These are phyloP conservation scores for Mycena vulgaris DNA, from an alignment of 768 basidiomycete genomes.

Conservation along the genomic window DNA sequence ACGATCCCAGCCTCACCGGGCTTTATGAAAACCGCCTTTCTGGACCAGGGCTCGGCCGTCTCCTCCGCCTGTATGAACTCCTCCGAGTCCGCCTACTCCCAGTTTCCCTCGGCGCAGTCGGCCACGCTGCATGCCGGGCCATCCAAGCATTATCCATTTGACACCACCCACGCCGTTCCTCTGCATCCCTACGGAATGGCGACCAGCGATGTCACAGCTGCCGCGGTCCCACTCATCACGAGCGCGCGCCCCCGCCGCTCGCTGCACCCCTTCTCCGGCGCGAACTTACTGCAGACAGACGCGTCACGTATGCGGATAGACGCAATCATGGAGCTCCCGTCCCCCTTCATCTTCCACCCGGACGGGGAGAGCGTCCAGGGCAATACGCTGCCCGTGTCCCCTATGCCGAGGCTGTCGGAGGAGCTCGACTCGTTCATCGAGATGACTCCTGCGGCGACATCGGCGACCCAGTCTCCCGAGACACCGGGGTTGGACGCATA, in stretches of 20 bases:
- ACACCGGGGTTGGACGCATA: too few relatives aligned
- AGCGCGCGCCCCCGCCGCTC: constrained; percentile 1
- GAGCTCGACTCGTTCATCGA: constrained; percentile 18
- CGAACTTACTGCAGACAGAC: constrained; percentile 8
- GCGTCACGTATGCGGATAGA: constrained; percentile 4
- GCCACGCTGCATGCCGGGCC: background rate
- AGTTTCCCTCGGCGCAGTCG: background rate
- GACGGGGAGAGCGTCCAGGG: background rate
- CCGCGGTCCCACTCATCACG: background rate
- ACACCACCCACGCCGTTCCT: too few relatives aligned
- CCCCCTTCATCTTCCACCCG: constrained; percentile 14
- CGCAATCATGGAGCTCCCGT: constrained; percentile 19
- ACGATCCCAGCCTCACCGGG: background rate
- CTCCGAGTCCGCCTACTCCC: background rate
- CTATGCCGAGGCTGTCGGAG: constrained; percentile 16
- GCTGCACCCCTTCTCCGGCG: constrained; percentile 14
- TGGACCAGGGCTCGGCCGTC: background rate
- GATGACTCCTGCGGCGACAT: too few relatives aligned
- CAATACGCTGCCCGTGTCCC: constrained; percentile 3
- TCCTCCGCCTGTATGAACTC: constrained; percentile 26
- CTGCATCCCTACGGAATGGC: background rate
- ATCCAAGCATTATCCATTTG: background rate
- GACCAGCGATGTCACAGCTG: background rate
- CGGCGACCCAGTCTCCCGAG: too few relatives aligned
- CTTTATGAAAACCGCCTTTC: background rate